A percentile compares a stretch with the other conserved stretches of the same genome.
phyloP scores from a whole-genome alignment of 2,329 filamentous ascomycete genomes.

The Talaromyces atroroseus region DNA sequence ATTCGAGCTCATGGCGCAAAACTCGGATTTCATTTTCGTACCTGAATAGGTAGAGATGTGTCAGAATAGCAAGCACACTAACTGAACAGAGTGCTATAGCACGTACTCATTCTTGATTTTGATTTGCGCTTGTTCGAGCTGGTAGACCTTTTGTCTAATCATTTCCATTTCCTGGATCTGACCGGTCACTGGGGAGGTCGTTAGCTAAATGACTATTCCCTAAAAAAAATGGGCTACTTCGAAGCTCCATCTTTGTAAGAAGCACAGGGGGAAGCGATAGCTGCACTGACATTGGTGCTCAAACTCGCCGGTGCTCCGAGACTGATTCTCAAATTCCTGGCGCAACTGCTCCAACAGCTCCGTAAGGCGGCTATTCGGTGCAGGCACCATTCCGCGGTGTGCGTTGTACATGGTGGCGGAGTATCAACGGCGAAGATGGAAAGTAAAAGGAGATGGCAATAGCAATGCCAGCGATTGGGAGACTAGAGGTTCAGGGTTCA shows the following conservation, averaged over 20 bases:
- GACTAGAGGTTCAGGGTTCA: neutral
- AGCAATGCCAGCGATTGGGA: neutral
- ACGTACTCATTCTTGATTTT: slow-evolving; percentile 85
- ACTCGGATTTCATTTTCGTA: slow-evolving; percentile 88
- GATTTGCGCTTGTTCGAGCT: slow-evolving; percentile 84
- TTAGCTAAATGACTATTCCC: slow-evolving; percentile 16
- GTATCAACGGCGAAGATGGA: neutral
- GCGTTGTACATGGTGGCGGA: slow-evolving; percentile 67
- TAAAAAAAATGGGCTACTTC: slow-evolving; percentile 8
- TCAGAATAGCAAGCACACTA: neutral
- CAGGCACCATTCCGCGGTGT: slow-evolving; percentile 73
- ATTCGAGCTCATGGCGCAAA: slow-evolving; percentile 81
- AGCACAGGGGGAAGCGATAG: neutral
- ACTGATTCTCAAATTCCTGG: slow-evolving; percentile 82
- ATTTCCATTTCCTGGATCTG: slow-evolving; percentile 95
- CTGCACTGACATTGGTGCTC: slow-evolving; percentile 81
- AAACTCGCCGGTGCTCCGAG: slow-evolving; percentile 75
- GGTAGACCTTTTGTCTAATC: slow-evolving; percentile 86
- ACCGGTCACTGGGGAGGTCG: slow-evolving; percentile 61
- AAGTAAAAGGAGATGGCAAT: neutral
- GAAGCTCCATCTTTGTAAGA: slow-evolving; percentile 2
- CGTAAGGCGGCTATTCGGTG: slow-evolving; percentile 69
- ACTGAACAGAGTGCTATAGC: neutral
- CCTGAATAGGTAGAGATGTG: slow-evolving; percentile 42
- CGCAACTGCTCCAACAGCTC: slow-evolving; percentile 90